Evolutionary conservation across 495 filamentous ascomycete genomes (phyloP).

Genomic region (Aspergillus sclerotiicarbonarius): DNA sequence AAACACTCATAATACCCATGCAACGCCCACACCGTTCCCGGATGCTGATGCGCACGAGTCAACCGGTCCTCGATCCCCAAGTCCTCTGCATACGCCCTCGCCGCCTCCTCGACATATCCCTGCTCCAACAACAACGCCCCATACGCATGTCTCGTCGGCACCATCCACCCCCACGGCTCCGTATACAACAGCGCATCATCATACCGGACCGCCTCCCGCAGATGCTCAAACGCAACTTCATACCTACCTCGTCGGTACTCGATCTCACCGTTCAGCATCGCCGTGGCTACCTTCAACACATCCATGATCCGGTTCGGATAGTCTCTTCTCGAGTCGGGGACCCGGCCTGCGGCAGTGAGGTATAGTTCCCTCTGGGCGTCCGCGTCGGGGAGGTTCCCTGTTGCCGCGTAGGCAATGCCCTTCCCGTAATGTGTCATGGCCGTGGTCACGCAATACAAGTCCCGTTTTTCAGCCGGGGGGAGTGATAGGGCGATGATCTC

Average conservation of each 20-base stretch:
- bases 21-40: constrained; percentile 4
- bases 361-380: neutral
- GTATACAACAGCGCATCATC: neutral
- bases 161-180: neutral
- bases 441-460: constrained; percentile 54
- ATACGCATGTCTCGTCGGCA: neutral
- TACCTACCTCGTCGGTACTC: constrained; percentile 59
- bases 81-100: neutral
- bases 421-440: constrained; percentile 58
- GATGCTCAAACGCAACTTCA: constrained; percentile 45
- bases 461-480: constrained; percentile 37
- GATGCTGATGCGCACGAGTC: neutral
- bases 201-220: neutral
- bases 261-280: constrained; percentile 67
- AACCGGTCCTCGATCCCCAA: constrained; percentile 4
- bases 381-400: constrained; percentile 2
- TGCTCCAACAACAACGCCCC: constrained; percentile 2
- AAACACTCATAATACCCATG: constrained; percentile 7
- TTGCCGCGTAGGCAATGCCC: constrained; percentile 51
- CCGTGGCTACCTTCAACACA: constrained; percentile 54
- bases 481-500: constrained; percentile 48
- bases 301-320: constrained; percentile 46
- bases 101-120: neutral
- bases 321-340: neutral
- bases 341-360: neutral